phyloP scores from a whole-genome alignment of 257 asterid species.

The Solanum medicagineum region DNA sequence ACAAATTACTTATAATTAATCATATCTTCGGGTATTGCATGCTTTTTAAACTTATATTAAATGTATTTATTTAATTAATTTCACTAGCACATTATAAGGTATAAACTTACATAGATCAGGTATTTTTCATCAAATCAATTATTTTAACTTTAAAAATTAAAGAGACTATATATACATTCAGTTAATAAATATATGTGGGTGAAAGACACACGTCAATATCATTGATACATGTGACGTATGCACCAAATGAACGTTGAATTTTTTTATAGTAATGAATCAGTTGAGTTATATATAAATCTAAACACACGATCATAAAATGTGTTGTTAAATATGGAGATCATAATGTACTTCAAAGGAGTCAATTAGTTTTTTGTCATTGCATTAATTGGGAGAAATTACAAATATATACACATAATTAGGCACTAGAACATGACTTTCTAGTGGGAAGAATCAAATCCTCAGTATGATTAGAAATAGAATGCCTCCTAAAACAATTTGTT shows the following conservation, averaged over 20 bases:
- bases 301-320: too few species aligned
- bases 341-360: too few species aligned
- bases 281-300: neutral
- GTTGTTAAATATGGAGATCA: neutral
- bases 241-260: too few species aligned
- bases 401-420: neutral
- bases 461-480: slow-evolving; percentile 11
- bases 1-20: too few species aligned
- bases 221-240: too few species aligned
- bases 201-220: neutral
- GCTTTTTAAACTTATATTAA: too few species aligned
- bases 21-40: too few species aligned
- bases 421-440: slow-evolving; percentile 44
- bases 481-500: slow-evolving; percentile 15
- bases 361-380: neutral
- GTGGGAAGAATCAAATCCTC: slow-evolving; percentile 10
- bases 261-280: too few species aligned
- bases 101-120: neutral
- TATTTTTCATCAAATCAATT: too few species aligned
- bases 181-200: neutral
- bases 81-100: neutral
- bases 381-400: neutral
- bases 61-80: too few species aligned
- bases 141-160: too few species aligned
- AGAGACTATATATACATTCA: too few species aligned